Evolutionary conservation across 148 eudicot genomes (phyloP), one percentile per base, ranked within the genome.

Genomic region (Tetragonia tetragonoides): DNA sequence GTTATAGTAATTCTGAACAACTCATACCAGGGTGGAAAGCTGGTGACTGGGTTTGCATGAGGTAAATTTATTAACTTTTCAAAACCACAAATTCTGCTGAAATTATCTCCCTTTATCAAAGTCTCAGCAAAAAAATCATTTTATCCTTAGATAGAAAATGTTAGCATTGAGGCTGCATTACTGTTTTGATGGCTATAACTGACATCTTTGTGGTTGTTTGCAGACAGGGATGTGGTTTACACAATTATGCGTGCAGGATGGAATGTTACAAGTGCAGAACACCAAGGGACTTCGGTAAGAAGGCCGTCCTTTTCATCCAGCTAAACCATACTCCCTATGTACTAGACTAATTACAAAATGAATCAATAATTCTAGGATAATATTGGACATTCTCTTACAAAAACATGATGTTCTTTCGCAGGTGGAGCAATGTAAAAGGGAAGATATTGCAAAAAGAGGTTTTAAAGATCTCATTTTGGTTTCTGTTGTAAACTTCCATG

Each of bases 41-140:
- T 9, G 98, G 98, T 40, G 97, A 94, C 75, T 94, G 97, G 98
- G 84, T 94, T 72, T 94, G 98, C 83, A 66, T 65, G 28, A 86
- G 93, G 97, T 92, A 54, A 74, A 49, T 14, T 49, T 49, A 70
- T 7, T 6, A 21, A 23, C 12, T 21, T 23, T 21, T 37, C 20
- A 21, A 49, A 15, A 70, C 57, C 23, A 34, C 38, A 70, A 6
- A 49, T 49, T 49, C 6, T 44, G 3, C 28, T 34, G 12, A 28
- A n/a, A 0, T 37, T 38, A 14, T 8, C 63, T 65, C 51, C 38
- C 6, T 44, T 67, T 23, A 16, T 0, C 37, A 42, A 72, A 54
- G 46, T 44, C 47, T 44, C 47, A 44, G 7, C 47, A 44, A 44
- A 3, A 44, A 44, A 44, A 44, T 20, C 23, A 18, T 61, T 18